phyloP scores from a whole-genome alignment of 2,329 filamentous ascomycete genomes.

The Penicillium sp. region DNA sequence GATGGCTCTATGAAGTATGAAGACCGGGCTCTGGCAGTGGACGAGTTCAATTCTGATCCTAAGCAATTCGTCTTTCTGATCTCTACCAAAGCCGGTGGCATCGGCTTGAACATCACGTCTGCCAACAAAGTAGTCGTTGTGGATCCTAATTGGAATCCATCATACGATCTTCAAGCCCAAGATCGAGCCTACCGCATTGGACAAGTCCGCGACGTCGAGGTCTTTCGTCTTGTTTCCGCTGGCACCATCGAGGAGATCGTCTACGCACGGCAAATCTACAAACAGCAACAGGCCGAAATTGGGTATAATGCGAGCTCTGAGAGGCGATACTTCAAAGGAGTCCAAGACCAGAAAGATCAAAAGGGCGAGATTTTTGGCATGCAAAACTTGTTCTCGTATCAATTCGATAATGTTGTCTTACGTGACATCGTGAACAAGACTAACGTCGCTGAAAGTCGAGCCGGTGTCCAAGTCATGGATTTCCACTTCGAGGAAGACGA shows the following conservation, averaged over 20 bases:
- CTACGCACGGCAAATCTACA: conserved; percentile 96
- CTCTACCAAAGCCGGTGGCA: conserved; percentile 87
- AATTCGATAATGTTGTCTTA: conserved; percentile 75
- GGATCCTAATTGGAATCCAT: conserved; percentile 96
- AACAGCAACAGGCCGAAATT: conserved; percentile 98
- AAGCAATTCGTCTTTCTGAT: conserved; percentile 93
- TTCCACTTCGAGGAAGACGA: conserved; percentile 68
- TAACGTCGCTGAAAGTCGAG: conserved; percentile 90
- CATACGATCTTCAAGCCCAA: conserved; percentile 92
- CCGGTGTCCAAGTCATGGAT: conserved; percentile 76
- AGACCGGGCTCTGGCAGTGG: conserved; percentile 77
- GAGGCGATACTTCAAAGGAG: conserved; percentile 90
- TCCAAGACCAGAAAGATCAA: conserved; percentile 77
- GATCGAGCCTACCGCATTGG: conserved; percentile 96
- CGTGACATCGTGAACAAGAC: conserved; percentile 98
- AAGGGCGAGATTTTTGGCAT: conserved; percentile 95
- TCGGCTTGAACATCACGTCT: conserved; percentile 93
- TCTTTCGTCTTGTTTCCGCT: conserved; percentile 85
- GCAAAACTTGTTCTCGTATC: conserved; percentile 80
- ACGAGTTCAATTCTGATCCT: conserved; percentile 87
- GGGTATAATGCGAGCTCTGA: conserved; percentile 92
- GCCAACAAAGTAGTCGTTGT: conserved; percentile 98
- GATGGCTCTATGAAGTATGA: conserved; percentile 83
- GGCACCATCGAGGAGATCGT: conserved; percentile 97
- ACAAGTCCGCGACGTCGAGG: conserved; percentile 88